Evolutionary conservation across 306 rosid species (phyloP), one percentile per base, ranked within the genome.

Genomic region (Citrullus mucosospermus): DNA sequence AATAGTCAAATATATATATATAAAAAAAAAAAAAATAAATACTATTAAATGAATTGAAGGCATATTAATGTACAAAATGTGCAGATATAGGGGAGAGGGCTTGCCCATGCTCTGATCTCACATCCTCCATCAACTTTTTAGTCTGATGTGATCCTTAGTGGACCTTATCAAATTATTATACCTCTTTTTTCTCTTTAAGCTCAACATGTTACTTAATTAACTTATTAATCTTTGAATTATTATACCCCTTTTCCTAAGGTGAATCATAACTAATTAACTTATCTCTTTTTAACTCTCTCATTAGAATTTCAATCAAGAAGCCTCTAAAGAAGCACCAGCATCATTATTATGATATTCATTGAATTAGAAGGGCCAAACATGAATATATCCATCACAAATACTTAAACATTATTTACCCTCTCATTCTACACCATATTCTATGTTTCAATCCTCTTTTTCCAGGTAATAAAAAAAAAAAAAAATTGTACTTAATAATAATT

Each of bases 111-210:
- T 84, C 83, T 85, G 85, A 89, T 80, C 85, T 86, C 86, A 77
- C 82, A 83, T 80, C 85, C 81, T 66, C 85, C 88, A 81, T 85
- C 87, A 85, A 81, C 86, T 53, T 89, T 90, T 88, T 84, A 82
- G 84, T 86, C 85, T 80, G 90, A 90, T 84, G 88, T 86, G 93
- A 90, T 82, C 85, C 84, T 82, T 85, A 83, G 96, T 87, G 89
- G 90, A 90, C 61, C 86, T 84, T 53, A 36, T 81, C 86, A 59
- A 50, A 79, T 84, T 80, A 84, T 83, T 82, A 79, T 44, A 3
- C 12, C 4, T 38, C 63, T 80, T 66, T 61, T 62, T 72, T 77
- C 74, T 62, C 74, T 62, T 69, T 79, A 46, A 65, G 32, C 65
- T 76, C 70, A 85, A 81, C 15, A 68, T 68, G 6, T 25, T 53